phyloP scores from a whole-genome alignment of 352 stramenopile species.

The Phytopythium litorale region DNA sequence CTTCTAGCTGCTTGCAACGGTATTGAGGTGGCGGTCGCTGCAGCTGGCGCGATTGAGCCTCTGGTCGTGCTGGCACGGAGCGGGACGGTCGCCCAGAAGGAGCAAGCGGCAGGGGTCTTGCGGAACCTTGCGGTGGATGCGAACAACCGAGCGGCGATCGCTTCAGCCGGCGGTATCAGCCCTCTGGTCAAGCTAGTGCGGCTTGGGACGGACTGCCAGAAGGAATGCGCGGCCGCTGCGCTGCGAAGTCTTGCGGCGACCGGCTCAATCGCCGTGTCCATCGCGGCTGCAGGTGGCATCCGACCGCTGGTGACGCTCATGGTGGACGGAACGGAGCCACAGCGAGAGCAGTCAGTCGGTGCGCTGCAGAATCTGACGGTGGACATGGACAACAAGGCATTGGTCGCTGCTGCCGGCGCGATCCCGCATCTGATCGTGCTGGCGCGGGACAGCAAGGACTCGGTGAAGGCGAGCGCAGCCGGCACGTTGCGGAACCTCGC shows the following conservation, averaged over 20 bases:
- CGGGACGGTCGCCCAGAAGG: constrained; percentile 1
- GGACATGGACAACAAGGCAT: not conserved
- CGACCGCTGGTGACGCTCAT: not conserved
- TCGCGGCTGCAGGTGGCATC: not conserved
- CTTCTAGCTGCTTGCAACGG: not conserved
- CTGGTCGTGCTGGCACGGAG: not conserved
- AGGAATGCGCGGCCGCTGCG: not conserved
- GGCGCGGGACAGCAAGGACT: not conserved
- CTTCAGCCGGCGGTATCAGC: not conserved
- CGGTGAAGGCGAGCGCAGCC: not conserved
- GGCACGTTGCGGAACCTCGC: not conserved
- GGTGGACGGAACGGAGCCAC: not conserved
- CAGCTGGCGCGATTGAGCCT: not conserved
- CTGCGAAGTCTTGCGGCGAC: not conserved
- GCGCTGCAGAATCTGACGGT: not conserved
- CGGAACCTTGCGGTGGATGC: not conserved
- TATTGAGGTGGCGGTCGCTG: not conserved
- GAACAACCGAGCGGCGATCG: not conserved
- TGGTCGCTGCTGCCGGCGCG: not conserved
- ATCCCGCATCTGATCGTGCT: not conserved
- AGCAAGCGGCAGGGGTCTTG: not conserved
- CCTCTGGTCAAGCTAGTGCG: not conserved
- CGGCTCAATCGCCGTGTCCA: not conserved
- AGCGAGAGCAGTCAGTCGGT: not conserved
- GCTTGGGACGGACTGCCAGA: not conserved